Conservation (phyloP, 108 stramenopile species). For the Cyclotella choctawhatcheeana region DNA sequence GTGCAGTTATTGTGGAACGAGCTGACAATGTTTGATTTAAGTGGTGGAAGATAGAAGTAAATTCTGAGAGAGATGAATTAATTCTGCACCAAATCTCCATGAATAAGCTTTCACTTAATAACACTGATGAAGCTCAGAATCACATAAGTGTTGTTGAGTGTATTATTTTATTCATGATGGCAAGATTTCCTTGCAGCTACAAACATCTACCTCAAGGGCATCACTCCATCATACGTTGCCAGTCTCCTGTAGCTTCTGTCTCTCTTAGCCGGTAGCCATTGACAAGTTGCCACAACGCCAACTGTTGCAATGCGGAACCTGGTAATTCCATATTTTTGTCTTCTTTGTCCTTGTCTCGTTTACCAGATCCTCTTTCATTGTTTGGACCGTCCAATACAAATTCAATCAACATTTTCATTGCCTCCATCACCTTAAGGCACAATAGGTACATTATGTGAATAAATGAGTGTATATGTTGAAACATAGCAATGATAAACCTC, state of each 20-base stretch:
- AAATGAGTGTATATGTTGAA: too few relatives aligned
- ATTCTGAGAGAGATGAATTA: too few relatives aligned
- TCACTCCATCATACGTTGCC: constrained; percentile 74
- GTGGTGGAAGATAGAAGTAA: too few relatives aligned
- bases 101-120: too few relatives aligned
- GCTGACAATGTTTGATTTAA: constrained; percentile 42
- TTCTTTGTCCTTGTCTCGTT: constrained; percentile 22
- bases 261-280: constrained; percentile 89
- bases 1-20: constrained; percentile 49
- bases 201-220: background rate
- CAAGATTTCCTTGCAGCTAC: too few relatives aligned
- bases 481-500: too few relatives aligned
- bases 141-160: background rate
- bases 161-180: too few relatives aligned
- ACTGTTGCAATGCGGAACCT: constrained; percentile 83
- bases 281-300: constrained; percentile 91
- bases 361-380: constrained; percentile 20
- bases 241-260: constrained; percentile 88
- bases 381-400: constrained; percentile 83
- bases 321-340: constrained; percentile 86
- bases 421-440: too few relatives aligned
- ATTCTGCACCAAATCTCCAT: too few relatives aligned
- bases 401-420: constrained; percentile 87
- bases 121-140: background rate
- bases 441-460: too few relatives aligned